Evolutionary conservation across 257 asterid species (phyloP), one percentile per base, ranked within the genome.

Genomic region (Capsicum chinense): DNA sequence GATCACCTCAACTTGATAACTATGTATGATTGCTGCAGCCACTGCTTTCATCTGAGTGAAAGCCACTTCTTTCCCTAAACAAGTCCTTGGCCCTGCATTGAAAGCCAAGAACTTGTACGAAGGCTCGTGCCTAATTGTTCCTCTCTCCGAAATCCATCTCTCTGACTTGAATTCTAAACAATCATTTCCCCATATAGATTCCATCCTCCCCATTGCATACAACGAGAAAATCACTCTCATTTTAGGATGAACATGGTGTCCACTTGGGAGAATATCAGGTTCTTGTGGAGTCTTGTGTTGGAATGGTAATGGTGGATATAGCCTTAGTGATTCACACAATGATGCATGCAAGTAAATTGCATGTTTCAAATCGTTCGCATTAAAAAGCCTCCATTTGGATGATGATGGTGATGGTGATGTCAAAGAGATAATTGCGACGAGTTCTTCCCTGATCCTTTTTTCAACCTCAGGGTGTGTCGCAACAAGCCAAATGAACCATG

Each of bases 11-110:
- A 89, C 82, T 9, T 70, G 66, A 37, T 88, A 92, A 71, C 91
- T 91, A 21, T 91, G 87, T 7, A 92, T 85, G 7, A 92, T 59
- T 12, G 91, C 76, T 69, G 94, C 93, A 15, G 94, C 90, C 56
- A 87, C 90, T 21, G 88, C 81, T 80, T 80, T 90, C 83, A 91
- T 85, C 35, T 89, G 93, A 80, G 82, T 87, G 70, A 91, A 88
- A 42, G 92, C 93, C 73, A 91, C 91, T 68, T 92, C 95, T 56
- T 90, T 92, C 14, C 95, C 95, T 56, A 92, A 47, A 74, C 95
- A 92, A 60, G 93, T 92, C 85, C 95, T 86, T 15, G 95, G 95
- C 1, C 96, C 96, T 1, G 94, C 96, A 84, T 92, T 92, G 83
- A 92, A 92, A 2, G 93, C 92, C 86, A 90, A 64, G 88, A 91